phyloP scores from a whole-genome alignment of 352 stramenopile genomes.

The Globisporangium carolinianum region DNA sequence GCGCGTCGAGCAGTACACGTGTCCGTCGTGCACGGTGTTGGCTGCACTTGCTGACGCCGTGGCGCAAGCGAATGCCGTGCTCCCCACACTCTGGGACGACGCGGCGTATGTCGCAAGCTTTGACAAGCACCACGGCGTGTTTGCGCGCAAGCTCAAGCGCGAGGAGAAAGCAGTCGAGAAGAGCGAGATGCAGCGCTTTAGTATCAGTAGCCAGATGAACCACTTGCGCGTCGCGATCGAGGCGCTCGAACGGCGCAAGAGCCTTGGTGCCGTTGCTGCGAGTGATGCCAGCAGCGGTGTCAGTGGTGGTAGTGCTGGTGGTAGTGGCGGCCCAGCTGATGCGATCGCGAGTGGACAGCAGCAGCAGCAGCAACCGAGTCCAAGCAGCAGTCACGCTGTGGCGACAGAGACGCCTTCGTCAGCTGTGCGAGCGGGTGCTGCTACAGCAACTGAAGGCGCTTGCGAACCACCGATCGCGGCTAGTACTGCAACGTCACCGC shows the following conservation, averaged over 20 bases:
- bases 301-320: conserved; percentile 7
- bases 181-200: conserved; percentile 69
- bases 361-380: neutral
- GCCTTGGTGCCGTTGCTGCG: neutral
- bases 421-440: neutral
- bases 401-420: neutral
- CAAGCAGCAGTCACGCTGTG: neutral
- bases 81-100: conserved; percentile 75
- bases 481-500: neutral
- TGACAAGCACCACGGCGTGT: conserved; percentile 72
- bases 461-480: no score
- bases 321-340: neutral
- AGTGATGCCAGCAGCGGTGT: conserved; percentile 6
- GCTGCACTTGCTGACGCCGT: conserved; percentile 75
- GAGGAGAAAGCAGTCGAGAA: conserved; percentile 82
- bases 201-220: conserved; percentile 75
- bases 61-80: conserved; percentile 33
- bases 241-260: conserved; percentile 64
- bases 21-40: conserved; percentile 90
- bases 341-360: neutral
- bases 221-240: conserved; percentile 65
- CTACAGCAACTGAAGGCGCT: neutral
- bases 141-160: conserved; percentile 72
- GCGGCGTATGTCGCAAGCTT: conserved; percentile 80
- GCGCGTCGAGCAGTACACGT: conserved; percentile 95